Conservation (phyloP, 2,329 filamentous ascomycete genomes). For the Microcyclospora tardicrescens region DNA sequence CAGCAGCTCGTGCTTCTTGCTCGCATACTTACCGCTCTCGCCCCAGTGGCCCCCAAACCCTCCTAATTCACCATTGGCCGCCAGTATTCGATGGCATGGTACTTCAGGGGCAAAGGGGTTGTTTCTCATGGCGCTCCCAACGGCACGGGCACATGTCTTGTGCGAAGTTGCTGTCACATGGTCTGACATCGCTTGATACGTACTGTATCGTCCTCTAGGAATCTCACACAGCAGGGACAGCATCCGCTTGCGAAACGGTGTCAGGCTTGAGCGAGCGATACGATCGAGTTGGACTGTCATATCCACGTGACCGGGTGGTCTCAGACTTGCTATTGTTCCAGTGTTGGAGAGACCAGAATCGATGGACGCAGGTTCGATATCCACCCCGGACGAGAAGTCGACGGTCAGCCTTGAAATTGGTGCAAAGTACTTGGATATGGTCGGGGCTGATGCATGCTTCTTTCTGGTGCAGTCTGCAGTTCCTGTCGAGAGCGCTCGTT, state of each 20-base stretch:
- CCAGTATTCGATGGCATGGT: conserved; percentile 29
- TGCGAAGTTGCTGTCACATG: conserved; percentile 20
- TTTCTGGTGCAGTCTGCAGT: background rate
- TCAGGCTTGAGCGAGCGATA: conserved; percentile 35
- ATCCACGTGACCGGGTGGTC: conserved; percentile 1
- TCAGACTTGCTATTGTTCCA: too few relatives aligned
- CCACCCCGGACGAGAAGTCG: too few relatives aligned
- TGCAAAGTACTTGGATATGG: too few relatives aligned
- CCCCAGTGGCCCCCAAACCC: conserved; percentile 41
- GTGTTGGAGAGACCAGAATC: too few relatives aligned
- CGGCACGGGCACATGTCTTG: conserved; percentile 26
- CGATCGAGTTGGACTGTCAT: conserved; percentile 22
- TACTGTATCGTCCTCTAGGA: conserved; percentile 23
- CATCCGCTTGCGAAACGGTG: conserved; percentile 32
- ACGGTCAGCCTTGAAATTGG: too few relatives aligned
- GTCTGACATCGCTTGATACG: conserved; percentile 25
- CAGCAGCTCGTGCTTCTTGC: conserved; percentile 29
- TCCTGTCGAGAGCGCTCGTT: background rate
- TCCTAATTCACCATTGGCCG: conserved; percentile 28
- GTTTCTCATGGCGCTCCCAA: conserved; percentile 29
- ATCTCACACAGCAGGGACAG: conserved; percentile 24
- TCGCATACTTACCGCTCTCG: conserved; percentile 30
- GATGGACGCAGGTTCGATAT: too few relatives aligned
- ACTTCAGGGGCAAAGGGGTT: conserved; percentile 32
- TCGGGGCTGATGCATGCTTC: background rate